Evolutionary conservation across 768 basidiomycete genomes (phyloP), one percentile per base, ranked within the genome.

Genomic region (Cantharellus anzutake): DNA sequence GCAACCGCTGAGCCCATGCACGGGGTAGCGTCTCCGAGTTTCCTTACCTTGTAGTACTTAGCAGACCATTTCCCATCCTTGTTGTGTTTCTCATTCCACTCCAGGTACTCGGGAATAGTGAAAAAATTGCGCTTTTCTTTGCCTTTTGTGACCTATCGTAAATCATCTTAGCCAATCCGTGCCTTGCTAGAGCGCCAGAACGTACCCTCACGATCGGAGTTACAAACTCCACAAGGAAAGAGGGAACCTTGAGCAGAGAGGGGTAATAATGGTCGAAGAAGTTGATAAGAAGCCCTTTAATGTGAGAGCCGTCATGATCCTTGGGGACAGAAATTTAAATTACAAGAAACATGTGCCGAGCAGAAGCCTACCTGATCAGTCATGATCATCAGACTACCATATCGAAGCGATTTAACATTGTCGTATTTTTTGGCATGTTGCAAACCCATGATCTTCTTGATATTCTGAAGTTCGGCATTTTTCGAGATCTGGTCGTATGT

Each of bases 221-320:
- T 44, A 99, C 88, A 69, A 99, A 99, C 68, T 99, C 96, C 42
- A 98, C 88, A 56, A 99, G 73, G 72, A 99, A 99, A 61, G 85
- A 82, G 0, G 89, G 85, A 16, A 96, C 71, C 69, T 83, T 90
- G 60, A 99, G 77, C 29, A 99, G 75, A 2, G 94, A 96, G 0
- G 96, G 96, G 70, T 85, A 97, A 70, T 92, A 98, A 68, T 93
- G 86, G 67, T 98, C 96, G 62, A 99, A 73, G 70, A 92, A 98
- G 72, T 99, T 99, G 73, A 99, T 93, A 56, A 99, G 77, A 4
- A 98, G 79, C n/a, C 96, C 96, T 71, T 99, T 99, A 74, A 99
- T 99, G 72, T 99, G 96, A n/a, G 96, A 98, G 57, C 96, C 96
- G 71, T 99, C 96, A 72, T 98, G 91, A 80, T 99, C 96, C 91